Base-by-base conservation (phyloP, 305 asterid species). In the Fraxinus baroniana region DNA sequence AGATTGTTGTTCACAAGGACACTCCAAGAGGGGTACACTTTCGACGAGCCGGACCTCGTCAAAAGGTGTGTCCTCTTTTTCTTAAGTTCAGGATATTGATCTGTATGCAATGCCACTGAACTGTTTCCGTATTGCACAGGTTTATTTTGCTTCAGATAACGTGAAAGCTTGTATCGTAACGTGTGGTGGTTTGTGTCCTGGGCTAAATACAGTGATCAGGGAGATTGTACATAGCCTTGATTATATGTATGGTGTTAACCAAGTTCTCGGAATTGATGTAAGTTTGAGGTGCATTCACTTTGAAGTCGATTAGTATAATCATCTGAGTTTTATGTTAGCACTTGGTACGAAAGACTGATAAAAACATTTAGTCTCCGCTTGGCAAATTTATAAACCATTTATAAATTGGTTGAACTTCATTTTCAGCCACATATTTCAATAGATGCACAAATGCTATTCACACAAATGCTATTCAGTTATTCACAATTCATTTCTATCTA, bases 1-100 rank as follows among this genome's bases (percentile, higher is more conserved):
- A 95, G 99, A 86, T 93, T 82, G 94, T 91, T 84, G 91, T 90
- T 82, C 98, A 94, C 84, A 91, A 87, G 90, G 90, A 92, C 87
- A 86, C 94, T 83, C 97, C 93, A 8, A 91, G 97, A 87, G 98
- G 97, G 76, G 74, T 92, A 85, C 98, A 93, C 90, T 93, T 94
- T 86, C 93, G 97, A 74, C 91, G 98, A 77, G 98, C 98, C 84
- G 98, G 98, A 84, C 97, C 97, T 44, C 97, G 98, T 28, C 91
- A 95, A 84, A 95, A 88, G 93, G 98, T 94, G 86, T 57, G 70
- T 41, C 30, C 72, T 32, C 62, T 55, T 44, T 83, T 57, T 62
- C 37, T 22, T 74, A 39, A 76, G 76, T 80, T 44, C 80, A 80
- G 70, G 39, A 81, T 77, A 57, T 68, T 62, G 74, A 41, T 35